These are phyloP conservation scores for Colletotrichum eleusines DNA, from an alignment of 2,329 filamentous ascomycete species.

Conservation along the genomic window DNA sequence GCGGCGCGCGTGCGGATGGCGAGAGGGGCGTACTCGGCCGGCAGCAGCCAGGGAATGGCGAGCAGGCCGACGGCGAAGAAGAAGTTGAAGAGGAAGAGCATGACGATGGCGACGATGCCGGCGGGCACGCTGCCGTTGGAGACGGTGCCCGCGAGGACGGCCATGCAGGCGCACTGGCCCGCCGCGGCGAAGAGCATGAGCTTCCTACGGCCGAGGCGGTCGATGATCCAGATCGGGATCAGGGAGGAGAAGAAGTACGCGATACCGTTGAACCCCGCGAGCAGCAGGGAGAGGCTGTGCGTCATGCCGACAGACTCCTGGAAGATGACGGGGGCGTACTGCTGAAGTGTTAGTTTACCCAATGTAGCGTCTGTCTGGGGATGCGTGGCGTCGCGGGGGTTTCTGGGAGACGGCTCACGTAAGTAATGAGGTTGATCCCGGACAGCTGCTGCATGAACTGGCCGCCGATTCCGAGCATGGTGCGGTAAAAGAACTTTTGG, in stretches of 20 bases:
- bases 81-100: conserved; percentile 59
- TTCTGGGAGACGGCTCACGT: background rate
- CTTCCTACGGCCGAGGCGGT: conserved; percentile 65
- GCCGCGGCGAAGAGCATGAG: conserved; percentile 65
- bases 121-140: conserved; percentile 52
- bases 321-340: conserved; percentile 58
- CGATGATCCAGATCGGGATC: conserved; percentile 52
- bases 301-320: conserved; percentile 58
- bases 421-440: conserved; percentile 53
- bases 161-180: conserved; percentile 58
- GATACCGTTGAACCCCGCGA: conserved; percentile 65
- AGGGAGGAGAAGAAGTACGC: conserved; percentile 50
- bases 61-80: conserved; percentile 57
- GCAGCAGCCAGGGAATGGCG: conserved; percentile 56
- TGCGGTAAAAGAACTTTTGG: conserved; percentile 56
- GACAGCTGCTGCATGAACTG: conserved; percentile 59
- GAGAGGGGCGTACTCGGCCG: conserved; percentile 58
- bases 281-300: conserved; percentile 60
- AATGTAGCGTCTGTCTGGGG: background rate
- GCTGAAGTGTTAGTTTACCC: background rate
- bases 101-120: conserved; percentile 57
- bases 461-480: conserved; percentile 56
- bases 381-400: too few relatives aligned
- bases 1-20: conserved; percentile 54
- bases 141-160: conserved; percentile 58